Percentiles rank a stretch among this genome's conserved stretches.
Conservation (phyloP, 306 rosid species). For the Carpinus fangiana region DNA sequence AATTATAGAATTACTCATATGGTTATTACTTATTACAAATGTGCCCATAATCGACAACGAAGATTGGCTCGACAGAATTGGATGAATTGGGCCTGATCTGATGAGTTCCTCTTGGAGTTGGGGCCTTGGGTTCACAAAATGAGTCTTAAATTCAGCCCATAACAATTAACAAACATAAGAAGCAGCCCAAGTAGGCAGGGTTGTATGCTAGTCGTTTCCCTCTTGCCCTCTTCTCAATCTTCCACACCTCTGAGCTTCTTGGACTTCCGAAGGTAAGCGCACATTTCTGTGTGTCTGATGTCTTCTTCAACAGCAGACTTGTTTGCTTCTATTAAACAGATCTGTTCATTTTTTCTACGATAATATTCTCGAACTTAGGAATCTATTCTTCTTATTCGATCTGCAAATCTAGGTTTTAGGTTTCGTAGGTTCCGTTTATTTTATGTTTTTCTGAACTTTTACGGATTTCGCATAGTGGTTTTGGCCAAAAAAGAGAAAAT, state of each 20-base stretch:
- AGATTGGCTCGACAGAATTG: too few relatives aligned
- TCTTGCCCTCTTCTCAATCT: background rate
- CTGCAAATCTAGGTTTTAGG: slow-evolving; percentile 5
- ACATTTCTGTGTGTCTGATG: background rate
- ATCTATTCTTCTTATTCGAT: background rate
- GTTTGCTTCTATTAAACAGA: background rate
- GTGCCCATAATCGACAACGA: too few relatives aligned
- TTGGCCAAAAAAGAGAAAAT: background rate
- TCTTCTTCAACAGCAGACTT: background rate
- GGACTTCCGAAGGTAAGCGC: background rate
- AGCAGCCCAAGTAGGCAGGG: background rate
- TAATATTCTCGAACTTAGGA: background rate
- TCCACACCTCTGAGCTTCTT: background rate
- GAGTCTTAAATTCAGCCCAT: too few relatives aligned
- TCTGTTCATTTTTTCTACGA: background rate
- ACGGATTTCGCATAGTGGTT: background rate
- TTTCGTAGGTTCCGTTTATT: background rate
- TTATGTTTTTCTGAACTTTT: background rate
- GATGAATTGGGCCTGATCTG: too few relatives aligned
- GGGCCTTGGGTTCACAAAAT: too few relatives aligned
- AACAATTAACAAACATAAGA: background rate
- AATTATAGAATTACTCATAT: too few relatives aligned
- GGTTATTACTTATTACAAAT: too few relatives aligned
- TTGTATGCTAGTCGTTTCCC: background rate
- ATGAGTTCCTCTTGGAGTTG: too few relatives aligned